Percentiles rank a stretch among this genome's conserved stretches.
These are phyloP conservation scores for Colletotrichum lini DNA, from an alignment of 2,329 filamentous ascomycete species.

Conservation along the genomic window DNA sequence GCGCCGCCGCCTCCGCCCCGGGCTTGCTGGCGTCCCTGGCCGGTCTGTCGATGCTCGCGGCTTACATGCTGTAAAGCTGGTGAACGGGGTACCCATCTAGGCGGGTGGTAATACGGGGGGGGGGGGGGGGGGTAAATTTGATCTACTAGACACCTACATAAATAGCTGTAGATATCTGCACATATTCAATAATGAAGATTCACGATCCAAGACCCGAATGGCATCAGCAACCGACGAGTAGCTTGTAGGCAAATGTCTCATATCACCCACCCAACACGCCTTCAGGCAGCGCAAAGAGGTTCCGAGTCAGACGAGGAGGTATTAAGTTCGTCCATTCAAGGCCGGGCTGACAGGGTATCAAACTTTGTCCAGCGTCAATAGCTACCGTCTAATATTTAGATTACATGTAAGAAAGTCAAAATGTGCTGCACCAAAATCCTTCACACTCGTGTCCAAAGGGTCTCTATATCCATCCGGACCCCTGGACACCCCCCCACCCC, in stretches of 20 bases:
- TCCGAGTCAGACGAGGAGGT: background rate
- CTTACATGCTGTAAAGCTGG: constrained; percentile 12
- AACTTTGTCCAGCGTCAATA: constrained; percentile 38
- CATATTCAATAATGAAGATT: background rate
- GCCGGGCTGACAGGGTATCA: constrained; percentile 37
- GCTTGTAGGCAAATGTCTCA: no score
- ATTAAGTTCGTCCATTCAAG: constrained; percentile 37
- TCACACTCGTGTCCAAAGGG: background rate
- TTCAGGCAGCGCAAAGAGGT: background rate
- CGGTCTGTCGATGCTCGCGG: constrained; percentile 18
- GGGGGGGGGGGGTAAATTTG: no score
- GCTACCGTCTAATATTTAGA: constrained; percentile 38
- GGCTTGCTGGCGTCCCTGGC: constrained; percentile 15
- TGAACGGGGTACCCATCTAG: no score
- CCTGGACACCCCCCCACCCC: background rate
- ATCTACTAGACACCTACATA: background rate
- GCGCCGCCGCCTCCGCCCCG: constrained; percentile 1
- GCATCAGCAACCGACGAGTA: no score
- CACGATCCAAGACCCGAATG: background rate
- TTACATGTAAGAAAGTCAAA: constrained; percentile 37
- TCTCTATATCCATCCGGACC: background rate
- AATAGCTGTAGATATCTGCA: background rate
- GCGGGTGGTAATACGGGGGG: no score
- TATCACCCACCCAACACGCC: background rate
- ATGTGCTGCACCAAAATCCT: constrained; percentile 2